Evolutionary conservation across 1,284 basidiomycete species (phyloP).

Genomic region (Ceratobasidium papillatum): DNA sequence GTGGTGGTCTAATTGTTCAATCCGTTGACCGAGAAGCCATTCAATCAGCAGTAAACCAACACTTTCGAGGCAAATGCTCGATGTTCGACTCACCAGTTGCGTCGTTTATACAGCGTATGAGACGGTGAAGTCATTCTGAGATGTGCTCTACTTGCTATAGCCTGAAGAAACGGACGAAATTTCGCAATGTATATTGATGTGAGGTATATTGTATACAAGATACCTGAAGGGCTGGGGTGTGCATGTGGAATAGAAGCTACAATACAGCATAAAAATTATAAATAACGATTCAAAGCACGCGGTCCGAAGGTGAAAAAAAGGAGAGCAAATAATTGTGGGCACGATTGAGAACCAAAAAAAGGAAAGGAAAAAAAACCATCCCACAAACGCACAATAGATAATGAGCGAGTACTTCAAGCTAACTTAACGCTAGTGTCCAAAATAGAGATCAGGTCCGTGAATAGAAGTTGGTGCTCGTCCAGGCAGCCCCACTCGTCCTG

Average conservation of each 20-base stretch:
- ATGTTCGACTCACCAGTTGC: conserved; percentile 35
- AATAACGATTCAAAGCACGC: no score
- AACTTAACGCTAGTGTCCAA: neutral
- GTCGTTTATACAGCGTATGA: conserved; percentile 14
- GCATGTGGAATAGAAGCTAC: no score
- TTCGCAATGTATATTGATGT: conserved; percentile 4
- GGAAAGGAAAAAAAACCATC: neutral
- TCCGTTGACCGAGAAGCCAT: conserved; percentile 9
- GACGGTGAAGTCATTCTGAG: conserved; percentile 2
- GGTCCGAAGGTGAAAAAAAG: conserved; percentile 2
- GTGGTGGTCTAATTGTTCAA: conserved; percentile 24
- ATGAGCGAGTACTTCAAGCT: neutral
- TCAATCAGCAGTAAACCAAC: conserved; percentile 34
- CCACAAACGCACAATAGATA: neutral
- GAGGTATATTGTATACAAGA: neutral
- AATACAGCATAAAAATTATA: neutral
- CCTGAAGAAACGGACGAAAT: conserved; percentile 12
- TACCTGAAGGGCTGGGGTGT: neutral
- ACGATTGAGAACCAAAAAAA: neutral
- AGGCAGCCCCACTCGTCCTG: conserved; percentile 14
- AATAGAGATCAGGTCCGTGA: conserved; percentile 19
- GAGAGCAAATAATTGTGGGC: no score
- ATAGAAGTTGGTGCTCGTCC: conserved; percentile 12
- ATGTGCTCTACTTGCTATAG: neutral
- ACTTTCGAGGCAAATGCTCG: conserved; percentile 28